Evolutionary conservation across 2,329 filamentous ascomycete species (phyloP).

Genomic region (Phialophora chinensis): DNA sequence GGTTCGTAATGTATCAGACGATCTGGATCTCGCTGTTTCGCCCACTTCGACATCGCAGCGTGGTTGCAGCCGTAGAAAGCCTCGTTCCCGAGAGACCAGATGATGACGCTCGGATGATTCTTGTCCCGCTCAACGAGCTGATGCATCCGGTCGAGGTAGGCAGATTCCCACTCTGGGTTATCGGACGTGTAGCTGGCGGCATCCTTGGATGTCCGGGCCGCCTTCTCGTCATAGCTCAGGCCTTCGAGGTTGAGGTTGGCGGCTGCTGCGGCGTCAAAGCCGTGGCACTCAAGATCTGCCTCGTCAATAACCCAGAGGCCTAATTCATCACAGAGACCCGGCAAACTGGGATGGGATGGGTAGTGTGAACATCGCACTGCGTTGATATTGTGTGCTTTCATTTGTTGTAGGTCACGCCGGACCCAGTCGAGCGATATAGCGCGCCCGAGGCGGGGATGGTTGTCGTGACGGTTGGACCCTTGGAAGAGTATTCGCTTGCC

Average conservation of each 20-base stretch:
- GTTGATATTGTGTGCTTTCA: slow-evolving; percentile 76
- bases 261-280: slow-evolving; percentile 37
- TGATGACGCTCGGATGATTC: slow-evolving; percentile 72
- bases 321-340: slow-evolving; percentile 45
- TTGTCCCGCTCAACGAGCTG: slow-evolving; percentile 72
- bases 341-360: slow-evolving; percentile 56
- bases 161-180: slow-evolving; percentile 54
- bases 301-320: slow-evolving; percentile 48
- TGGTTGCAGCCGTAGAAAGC: slow-evolving; percentile 74
- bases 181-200: slow-evolving; percentile 43
- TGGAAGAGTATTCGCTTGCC: slow-evolving; percentile 65
- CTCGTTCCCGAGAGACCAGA: slow-evolving; percentile 77
- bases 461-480: slow-evolving; percentile 73
- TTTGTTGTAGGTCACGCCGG: slow-evolving; percentile 66
- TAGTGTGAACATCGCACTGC: slow-evolving; percentile 73
- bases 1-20: slow-evolving; percentile 71
- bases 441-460: slow-evolving; percentile 68
- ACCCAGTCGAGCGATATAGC: slow-evolving; percentile 68
- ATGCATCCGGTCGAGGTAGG: slow-evolving; percentile 70
- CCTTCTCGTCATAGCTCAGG: slow-evolving; percentile 23
- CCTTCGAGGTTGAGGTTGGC: slow-evolving; percentile 9
- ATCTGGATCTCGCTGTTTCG: slow-evolving; percentile 62
- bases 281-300: slow-evolving; percentile 48
- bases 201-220: slow-evolving; percentile 26
- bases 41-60: slow-evolving; percentile 69